Percentiles rank a stretch among this genome's conserved stretches.
phyloP scores from a whole-genome alignment of 129 eudicot genomes.

The Artemisia tridentata region DNA sequence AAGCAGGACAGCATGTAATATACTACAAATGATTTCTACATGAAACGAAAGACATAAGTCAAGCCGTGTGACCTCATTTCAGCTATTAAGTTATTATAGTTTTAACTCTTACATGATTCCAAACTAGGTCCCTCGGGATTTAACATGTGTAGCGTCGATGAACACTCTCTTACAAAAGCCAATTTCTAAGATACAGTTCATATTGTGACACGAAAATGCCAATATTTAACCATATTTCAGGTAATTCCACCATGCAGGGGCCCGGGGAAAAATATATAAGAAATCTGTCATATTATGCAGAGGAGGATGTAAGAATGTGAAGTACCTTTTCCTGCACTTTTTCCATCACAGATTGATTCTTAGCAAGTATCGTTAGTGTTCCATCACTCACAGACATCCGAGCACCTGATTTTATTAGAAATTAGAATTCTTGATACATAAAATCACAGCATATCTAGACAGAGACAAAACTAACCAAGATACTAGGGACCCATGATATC shows the following conservation, averaged over 20 bases:
- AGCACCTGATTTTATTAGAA: slow-evolving; percentile 47
- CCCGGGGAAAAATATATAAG: neutral
- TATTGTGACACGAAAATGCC: neutral
- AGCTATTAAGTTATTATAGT: no score
- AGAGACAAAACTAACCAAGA: neutral
- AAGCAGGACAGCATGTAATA: no score
- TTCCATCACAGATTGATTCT: slow-evolving; percentile 70
- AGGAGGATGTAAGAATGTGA: slow-evolving; percentile 9
- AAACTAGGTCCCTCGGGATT: no score
- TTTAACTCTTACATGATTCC: no score
- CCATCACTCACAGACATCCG: slow-evolving; percentile 87
- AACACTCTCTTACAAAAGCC: no score
- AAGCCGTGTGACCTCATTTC: no score
- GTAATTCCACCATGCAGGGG: neutral
- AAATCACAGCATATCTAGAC: slow-evolving; percentile 8
- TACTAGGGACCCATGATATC: slow-evolving; percentile 5
- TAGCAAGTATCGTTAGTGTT: slow-evolving; percentile 64
- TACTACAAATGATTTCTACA: no score
- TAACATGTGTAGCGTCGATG: no score
- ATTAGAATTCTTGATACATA: slow-evolving; percentile 17
- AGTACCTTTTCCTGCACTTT: slow-evolving; percentile 83
- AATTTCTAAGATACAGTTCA: no score
- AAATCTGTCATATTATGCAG: slow-evolving; percentile 13
- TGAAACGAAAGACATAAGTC: no score
- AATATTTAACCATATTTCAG: neutral